Evolutionary conservation across 805 yeast genomes (phyloP).

Genomic region (Ogataea ramenticola): DNA sequence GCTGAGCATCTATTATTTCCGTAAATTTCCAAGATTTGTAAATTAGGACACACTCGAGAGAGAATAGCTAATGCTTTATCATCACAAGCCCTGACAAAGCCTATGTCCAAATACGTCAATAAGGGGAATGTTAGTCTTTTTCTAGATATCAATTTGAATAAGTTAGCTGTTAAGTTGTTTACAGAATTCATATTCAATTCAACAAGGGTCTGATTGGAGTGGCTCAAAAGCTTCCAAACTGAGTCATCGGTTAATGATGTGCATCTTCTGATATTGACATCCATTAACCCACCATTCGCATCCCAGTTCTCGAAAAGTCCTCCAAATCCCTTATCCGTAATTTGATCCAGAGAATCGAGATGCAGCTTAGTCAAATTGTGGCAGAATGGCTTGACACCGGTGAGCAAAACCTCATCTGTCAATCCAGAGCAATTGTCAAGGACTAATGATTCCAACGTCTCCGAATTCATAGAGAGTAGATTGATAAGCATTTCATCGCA

Average conservation of each 20-base stretch:
- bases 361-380: slow-evolving; percentile 51
- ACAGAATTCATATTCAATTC: slow-evolving; percentile 71
- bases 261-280: slow-evolving; percentile 60
- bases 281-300: slow-evolving; percentile 50
- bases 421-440: slow-evolving; percentile 70
- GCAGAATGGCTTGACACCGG: slow-evolving; percentile 56
- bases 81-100: slow-evolving; percentile 74
- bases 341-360: slow-evolving; percentile 48
- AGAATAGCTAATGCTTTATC: slow-evolving; percentile 56
- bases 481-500: slow-evolving; percentile 62
- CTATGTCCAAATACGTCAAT: slow-evolving; percentile 62
- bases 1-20: slow-evolving; percentile 68
- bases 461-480: slow-evolving; percentile 55
- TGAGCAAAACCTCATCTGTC: slow-evolving; percentile 53
- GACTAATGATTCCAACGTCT: slow-evolving; percentile 45
- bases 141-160: slow-evolving; percentile 41
- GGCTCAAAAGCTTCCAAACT: slow-evolving; percentile 50
- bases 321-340: slow-evolving; percentile 63
- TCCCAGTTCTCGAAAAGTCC: slow-evolving; percentile 52
- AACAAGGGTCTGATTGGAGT: slow-evolving; percentile 58
- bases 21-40: slow-evolving; percentile 68
- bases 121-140: slow-evolving; percentile 41
- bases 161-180: slow-evolving; percentile 42
- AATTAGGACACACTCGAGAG: slow-evolving; percentile 50
- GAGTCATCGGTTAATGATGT: slow-evolving; percentile 57